A percentile compares a stretch with the other conserved stretches of the same genome.
Conservation (phyloP, 2,329 filamentous ascomycete genomes). For the Fusarium sublunatum region DNA sequence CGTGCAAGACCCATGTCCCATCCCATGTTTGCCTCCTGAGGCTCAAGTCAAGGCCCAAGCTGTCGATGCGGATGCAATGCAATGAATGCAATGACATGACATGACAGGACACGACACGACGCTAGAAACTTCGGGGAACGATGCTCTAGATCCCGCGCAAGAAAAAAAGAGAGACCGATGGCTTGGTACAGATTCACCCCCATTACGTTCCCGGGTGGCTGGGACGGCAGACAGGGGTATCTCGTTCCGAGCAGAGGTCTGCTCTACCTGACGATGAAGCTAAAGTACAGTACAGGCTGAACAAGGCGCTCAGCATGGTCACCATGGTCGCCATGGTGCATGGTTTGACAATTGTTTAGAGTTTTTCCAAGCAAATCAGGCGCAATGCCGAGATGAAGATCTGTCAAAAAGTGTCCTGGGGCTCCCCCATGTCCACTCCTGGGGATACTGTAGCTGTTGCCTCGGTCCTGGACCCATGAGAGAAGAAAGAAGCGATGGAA, state of each 20-base stretch:
- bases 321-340: not conserved
- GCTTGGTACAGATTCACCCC: slow-evolving; percentile 25
- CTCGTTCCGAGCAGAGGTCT: slow-evolving; percentile 7
- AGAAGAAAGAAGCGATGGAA: slow-evolving; percentile 6
- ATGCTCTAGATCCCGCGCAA: slow-evolving; percentile 12
- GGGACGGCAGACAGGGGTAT: slow-evolving; percentile 37
- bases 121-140: slow-evolving; percentile 3
- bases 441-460: slow-evolving; percentile 1
- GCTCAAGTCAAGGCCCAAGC: slow-evolving; percentile 7
- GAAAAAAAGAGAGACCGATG: slow-evolving; percentile 33
- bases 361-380: slow-evolving; percentile 19
- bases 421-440: slow-evolving; percentile 2
- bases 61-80: not conserved
- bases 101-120: not conserved
- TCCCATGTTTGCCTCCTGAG: slow-evolving; percentile 9
- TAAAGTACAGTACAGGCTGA: slow-evolving; percentile 23
- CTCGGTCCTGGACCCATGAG: slow-evolving; percentile 2
- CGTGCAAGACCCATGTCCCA: not conserved
- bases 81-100: too few relatives aligned
- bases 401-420: slow-evolving; percentile 8
- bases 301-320: slow-evolving; percentile 18
- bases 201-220: slow-evolving; percentile 29
- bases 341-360: slow-evolving; percentile 2
- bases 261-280: slow-evolving; percentile 4
- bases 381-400: slow-evolving; percentile 23